Percentiles rank a stretch among this genome's conserved stretches.
Evolutionary conservation across 2,329 filamentous ascomycete species (phyloP).

Genomic region (Nemania serpens): DNA sequence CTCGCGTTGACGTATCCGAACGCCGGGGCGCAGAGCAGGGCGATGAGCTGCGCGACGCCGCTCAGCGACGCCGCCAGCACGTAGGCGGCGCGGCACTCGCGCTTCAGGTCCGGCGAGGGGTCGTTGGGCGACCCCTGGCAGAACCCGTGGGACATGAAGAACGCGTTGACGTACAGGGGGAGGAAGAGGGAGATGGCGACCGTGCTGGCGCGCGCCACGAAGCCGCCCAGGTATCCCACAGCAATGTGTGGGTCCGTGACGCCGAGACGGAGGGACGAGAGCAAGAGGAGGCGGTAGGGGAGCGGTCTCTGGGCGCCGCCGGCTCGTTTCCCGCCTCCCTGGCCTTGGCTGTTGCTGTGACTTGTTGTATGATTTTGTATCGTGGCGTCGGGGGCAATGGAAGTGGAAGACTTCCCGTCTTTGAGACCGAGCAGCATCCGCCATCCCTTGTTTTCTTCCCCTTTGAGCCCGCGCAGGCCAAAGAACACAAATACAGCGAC

Average conservation of each 20-base stretch:
- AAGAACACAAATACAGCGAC: conserved; percentile 78
- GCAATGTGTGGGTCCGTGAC: conserved; percentile 77
- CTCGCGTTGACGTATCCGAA: conserved; percentile 69
- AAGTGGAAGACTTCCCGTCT: neutral
- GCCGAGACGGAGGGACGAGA: conserved; percentile 69
- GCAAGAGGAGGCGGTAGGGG: conserved; percentile 64
- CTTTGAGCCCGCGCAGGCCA: conserved; percentile 70
- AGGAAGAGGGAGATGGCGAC: conserved; percentile 96
- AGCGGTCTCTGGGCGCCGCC: conserved; percentile 42
- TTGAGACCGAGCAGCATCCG: conserved; percentile 56
- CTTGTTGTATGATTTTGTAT: too few relatives aligned
- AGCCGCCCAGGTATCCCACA: conserved; percentile 89
- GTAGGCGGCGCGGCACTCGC: conserved; percentile 84
- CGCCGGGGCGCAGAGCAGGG: conserved; percentile 79
- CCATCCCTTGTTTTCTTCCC: conserved; percentile 80
- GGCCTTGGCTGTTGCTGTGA: neutral
- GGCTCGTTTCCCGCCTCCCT: neutral
- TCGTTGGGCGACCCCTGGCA: conserved; percentile 71
- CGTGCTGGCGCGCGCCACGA: conserved; percentile 91
- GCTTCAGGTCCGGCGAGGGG: conserved; percentile 75
- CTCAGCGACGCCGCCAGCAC: conserved; percentile 85
- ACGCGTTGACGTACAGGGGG: conserved; percentile 89
- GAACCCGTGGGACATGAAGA: conserved; percentile 79
- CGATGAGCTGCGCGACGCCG: conserved; percentile 85
- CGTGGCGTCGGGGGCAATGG: neutral